Evolutionary conservation across 78 protist genomes (phyloP).

Genomic region (Guillardia theta): DNA sequence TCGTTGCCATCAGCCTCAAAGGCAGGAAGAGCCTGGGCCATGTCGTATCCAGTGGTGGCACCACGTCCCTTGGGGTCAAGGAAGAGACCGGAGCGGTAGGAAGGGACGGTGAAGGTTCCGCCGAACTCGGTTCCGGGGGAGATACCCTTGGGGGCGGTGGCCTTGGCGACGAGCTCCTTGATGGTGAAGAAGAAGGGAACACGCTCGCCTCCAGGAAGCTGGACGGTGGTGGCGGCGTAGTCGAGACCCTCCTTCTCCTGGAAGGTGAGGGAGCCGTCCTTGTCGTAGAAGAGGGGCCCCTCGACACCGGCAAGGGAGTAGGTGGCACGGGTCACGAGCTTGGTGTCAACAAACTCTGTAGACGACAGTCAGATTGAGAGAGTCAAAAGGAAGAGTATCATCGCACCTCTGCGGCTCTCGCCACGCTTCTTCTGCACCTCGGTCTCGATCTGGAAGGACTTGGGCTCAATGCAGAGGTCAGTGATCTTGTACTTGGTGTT

Average conservation of each 20-base stretch:
- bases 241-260: conserved; percentile 57
- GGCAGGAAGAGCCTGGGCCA: conserved; percentile 53
- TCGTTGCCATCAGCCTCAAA: conserved; percentile 30
- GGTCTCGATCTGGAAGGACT: background rate
- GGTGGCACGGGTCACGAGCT: conserved; percentile 54
- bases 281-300: background rate
- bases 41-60: conserved; percentile 54
- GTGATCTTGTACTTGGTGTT: background rate
- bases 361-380: background rate
- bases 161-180: conserved; percentile 51
- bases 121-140: background rate
- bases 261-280: conserved; percentile 39
- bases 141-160: background rate
- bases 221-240: conserved; percentile 57
- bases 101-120: conserved; percentile 49
- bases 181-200: conserved; percentile 61
- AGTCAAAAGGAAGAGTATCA: background rate
- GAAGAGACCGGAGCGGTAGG: conserved; percentile 60
- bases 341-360: background rate
- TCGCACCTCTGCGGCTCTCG: background rate
- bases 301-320: conserved; percentile 41
- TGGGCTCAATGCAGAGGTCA: conserved; percentile 29
- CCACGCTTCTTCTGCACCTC: background rate
- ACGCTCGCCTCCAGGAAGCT: conserved; percentile 63
- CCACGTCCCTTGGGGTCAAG: conserved; percentile 69